Evolutionary conservation across 2,329 filamentous ascomycete genomes (phyloP).

Genomic region (Exophiala phaeomuriformis): DNA sequence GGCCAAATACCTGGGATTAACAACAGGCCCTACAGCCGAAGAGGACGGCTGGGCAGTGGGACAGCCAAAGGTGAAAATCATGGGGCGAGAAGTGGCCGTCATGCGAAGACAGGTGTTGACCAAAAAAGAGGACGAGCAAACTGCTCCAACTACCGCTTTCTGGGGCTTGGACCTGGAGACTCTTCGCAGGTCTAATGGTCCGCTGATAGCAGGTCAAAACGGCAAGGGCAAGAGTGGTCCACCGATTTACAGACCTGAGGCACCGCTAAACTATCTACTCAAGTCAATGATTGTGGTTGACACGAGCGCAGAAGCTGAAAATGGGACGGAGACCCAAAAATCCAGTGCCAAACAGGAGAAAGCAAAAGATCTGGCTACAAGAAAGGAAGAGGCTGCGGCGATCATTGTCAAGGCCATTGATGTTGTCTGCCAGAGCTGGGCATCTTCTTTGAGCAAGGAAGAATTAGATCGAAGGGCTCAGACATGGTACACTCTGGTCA

Average conservation of each 20-base stretch:
- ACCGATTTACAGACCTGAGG: constrained; percentile 67
- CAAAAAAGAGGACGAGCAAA: constrained; percentile 43
- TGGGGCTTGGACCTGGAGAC: constrained; percentile 55
- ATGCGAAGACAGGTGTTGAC: constrained; percentile 58
- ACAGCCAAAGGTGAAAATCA: constrained; percentile 63
- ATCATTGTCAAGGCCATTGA: constrained; percentile 64
- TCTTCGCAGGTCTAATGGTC: constrained; percentile 42
- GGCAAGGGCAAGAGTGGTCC: constrained; percentile 43
- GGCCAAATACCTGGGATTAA: constrained; percentile 66
- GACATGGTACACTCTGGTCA: constrained; percentile 70
- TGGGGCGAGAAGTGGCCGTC: constrained; percentile 67
- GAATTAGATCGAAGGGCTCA: constrained; percentile 72
- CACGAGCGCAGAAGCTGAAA: constrained; percentile 13
- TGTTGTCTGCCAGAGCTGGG: constrained; percentile 68
- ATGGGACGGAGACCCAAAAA: not conserved
- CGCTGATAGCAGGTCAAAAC: constrained; percentile 20
- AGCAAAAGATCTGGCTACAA: constrained; percentile 50
- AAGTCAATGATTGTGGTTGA: constrained; percentile 38
- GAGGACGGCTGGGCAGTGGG: constrained; percentile 67
- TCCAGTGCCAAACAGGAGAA: constrained; percentile 35
- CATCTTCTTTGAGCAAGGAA: constrained; percentile 49
- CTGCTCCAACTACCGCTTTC: constrained; percentile 37
- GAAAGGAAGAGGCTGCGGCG: constrained; percentile 63
- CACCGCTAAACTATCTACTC: constrained; percentile 53
- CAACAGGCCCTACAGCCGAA: constrained; percentile 57